Evolutionary conservation across 257 asterid genomes (phyloP).

Genomic region (Osmanthus fragrans): DNA sequence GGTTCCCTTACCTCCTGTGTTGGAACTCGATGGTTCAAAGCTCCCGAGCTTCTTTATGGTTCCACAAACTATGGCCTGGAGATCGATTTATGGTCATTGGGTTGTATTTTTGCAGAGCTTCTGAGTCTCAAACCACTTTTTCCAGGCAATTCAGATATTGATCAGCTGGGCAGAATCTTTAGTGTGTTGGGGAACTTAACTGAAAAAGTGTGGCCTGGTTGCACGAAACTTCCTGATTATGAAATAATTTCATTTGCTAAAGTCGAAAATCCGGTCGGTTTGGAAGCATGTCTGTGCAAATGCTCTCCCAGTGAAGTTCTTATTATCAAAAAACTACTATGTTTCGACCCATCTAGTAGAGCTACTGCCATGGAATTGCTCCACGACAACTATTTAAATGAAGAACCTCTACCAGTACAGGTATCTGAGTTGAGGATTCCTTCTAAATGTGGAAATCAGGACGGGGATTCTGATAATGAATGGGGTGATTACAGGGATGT

Average conservation of each 20-base stretch:
- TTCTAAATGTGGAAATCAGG: slow-evolving; percentile 42
- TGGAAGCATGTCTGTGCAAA: slow-evolving; percentile 60
- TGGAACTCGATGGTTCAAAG: slow-evolving; percentile 94
- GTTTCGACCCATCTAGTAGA: slow-evolving; percentile 71
- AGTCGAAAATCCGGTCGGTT: slow-evolving; percentile 70
- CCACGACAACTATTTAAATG: slow-evolving; percentile 71
- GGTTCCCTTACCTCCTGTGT: slow-evolving; percentile 88
- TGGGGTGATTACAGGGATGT: slow-evolving; percentile 52
- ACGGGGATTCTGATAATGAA: slow-evolving; percentile 53
- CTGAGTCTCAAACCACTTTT: slow-evolving; percentile 72
- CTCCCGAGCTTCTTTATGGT: slow-evolving; percentile 93
- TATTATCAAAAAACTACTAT: slow-evolving; percentile 57
- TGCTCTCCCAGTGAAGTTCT: slow-evolving; percentile 68
- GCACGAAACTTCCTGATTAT: slow-evolving; percentile 78
- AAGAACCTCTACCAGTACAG: slow-evolving; percentile 72
- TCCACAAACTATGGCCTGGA: slow-evolving; percentile 82
- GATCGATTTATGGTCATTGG: slow-evolving; percentile 93
- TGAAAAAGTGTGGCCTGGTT: slow-evolving; percentile 86
- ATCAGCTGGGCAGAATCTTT: slow-evolving; percentile 74
- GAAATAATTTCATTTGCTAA: slow-evolving; percentile 64
- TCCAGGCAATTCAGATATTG: slow-evolving; percentile 88
- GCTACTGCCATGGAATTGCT: slow-evolving; percentile 82
- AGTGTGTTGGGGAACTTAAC: slow-evolving; percentile 68
- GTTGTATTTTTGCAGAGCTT: slow-evolving; percentile 90
- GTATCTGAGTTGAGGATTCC: slow-evolving; percentile 76